These are phyloP conservation scores for Rhododendron vialii DNA, from an alignment of 148 eudicot genomes.

Conservation along the genomic window DNA sequence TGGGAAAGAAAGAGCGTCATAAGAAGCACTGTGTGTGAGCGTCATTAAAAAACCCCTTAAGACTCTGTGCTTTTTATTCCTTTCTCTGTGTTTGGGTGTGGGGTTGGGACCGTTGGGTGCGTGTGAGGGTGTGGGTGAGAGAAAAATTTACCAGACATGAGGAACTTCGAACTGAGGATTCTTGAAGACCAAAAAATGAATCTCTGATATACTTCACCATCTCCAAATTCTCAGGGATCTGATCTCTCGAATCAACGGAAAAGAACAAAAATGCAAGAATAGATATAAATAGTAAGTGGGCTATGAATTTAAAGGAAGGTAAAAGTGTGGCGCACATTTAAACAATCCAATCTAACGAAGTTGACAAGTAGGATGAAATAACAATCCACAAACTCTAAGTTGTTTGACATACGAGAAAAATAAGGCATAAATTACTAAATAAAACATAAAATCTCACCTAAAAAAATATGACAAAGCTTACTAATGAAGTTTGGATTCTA, in stretches of 20 bases:
- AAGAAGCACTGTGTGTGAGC: constrained; percentile 16
- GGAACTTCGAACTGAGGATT: constrained; percentile 29
- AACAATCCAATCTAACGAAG: background rate
- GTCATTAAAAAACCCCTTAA: background rate
- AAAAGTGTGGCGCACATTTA: background rate
- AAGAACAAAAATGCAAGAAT: background rate
- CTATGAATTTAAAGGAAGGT: background rate
- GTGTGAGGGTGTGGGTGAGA: constrained; percentile 13
- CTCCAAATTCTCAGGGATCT: constrained; percentile 61
- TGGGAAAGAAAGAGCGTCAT: constrained; percentile 29
- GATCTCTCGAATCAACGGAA: background rate
- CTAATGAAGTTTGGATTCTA: background rate
- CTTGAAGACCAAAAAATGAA: constrained; percentile 45
- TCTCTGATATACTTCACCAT: constrained; percentile 54
- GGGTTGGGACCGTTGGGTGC: background rate
- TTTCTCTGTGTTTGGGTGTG: background rate
- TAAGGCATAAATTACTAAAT: background rate
- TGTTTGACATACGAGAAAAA: background rate
- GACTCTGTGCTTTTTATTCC: background rate
- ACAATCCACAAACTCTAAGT: background rate
- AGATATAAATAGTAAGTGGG: background rate
- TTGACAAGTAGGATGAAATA: background rate
- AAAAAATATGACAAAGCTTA: background rate
- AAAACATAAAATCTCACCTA: background rate
- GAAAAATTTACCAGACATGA: constrained; percentile 40